Evolutionary conservation across 345 rosid species (phyloP).

Genomic region (Eucalyptus tenuipes): DNA sequence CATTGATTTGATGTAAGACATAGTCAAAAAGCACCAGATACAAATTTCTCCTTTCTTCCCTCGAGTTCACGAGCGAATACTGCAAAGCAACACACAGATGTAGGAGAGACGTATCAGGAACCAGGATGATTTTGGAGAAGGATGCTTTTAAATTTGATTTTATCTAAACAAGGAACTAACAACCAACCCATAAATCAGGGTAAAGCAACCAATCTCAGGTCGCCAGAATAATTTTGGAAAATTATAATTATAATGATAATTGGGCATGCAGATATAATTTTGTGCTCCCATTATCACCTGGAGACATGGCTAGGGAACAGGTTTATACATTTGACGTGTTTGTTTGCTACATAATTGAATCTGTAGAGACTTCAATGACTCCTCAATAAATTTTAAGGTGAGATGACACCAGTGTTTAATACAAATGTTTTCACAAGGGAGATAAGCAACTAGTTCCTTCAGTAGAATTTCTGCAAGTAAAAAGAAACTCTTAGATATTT

Average conservation of each 20-base stretch:
- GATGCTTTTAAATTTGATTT: background rate
- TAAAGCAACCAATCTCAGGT: background rate
- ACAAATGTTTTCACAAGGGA: background rate
- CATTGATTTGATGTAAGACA: conserved; percentile 81
- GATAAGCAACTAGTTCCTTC: background rate
- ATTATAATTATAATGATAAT: background rate
- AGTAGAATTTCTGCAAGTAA: background rate
- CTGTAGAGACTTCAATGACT: background rate
- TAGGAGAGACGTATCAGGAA: background rate
- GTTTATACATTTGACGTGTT: background rate
- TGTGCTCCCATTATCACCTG: background rate
- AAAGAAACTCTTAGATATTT: background rate
- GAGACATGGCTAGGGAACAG: background rate
- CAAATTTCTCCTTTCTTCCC: conserved; percentile 86
- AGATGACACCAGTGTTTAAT: background rate
- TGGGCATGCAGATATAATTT: background rate
- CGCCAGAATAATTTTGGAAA: background rate
- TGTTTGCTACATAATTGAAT: background rate
- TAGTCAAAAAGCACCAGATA: conserved; percentile 82
- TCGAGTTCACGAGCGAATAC: conserved; percentile 80
- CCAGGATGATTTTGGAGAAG: background rate
- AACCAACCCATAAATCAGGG: background rate
- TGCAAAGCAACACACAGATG: conserved; percentile 19
- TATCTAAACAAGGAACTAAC: background rate
- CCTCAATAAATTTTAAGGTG: background rate